Base-by-base conservation (phyloP, 2,329 filamentous ascomycete species). In the Parastagonospora nodorum region DNA sequence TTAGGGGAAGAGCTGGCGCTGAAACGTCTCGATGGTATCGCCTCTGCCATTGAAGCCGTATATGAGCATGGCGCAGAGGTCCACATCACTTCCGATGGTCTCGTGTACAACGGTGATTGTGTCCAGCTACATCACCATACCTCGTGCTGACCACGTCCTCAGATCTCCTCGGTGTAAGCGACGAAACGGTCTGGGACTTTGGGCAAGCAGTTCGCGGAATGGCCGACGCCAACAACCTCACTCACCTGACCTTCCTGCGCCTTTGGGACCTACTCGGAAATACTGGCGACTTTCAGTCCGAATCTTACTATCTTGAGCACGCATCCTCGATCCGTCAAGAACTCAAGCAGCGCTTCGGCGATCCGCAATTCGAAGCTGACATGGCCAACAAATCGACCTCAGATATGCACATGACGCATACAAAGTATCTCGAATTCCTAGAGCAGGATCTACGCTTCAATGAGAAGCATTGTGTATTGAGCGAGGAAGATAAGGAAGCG, bases 1-100 rank as follows among this genome's bases (percentile, higher is more conserved):
- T 58, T 76, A 8, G 77, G 71, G 5, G 77, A 78, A 50, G 73
- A 77, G 46, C 60, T 79, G 37, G 76, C 76, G 4, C 58, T 78
- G 27, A 64, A 66, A n/a, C 74, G 75, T 48, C 58, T 79, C 35
- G 73, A 78, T 40, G 69, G 71, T 0, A 60, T 79, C 4, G 77
- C 75, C 32, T 63, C 71, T 28, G 71, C 71, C 24, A 77, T 79
- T 38, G 65, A 61, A 9, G 66, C 66, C 10, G 61, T 77, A 2
- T 78, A 79, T 48, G 53, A 63, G 9, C 72, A 69, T 12, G 77
- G 75, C 5, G 76, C 75, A 2, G 63, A 75, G 33, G 62, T 78
- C 1, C 66, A 72, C 46, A 77, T 79, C 33, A 72, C 69, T 29
- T 77, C 76, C 0, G 77, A 79, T 47, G 77, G 77, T 0, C 64